phyloP scores from a whole-genome alignment of 2,329 filamentous ascomycete genomes.

The Biscogniauxia sp. region DNA sequence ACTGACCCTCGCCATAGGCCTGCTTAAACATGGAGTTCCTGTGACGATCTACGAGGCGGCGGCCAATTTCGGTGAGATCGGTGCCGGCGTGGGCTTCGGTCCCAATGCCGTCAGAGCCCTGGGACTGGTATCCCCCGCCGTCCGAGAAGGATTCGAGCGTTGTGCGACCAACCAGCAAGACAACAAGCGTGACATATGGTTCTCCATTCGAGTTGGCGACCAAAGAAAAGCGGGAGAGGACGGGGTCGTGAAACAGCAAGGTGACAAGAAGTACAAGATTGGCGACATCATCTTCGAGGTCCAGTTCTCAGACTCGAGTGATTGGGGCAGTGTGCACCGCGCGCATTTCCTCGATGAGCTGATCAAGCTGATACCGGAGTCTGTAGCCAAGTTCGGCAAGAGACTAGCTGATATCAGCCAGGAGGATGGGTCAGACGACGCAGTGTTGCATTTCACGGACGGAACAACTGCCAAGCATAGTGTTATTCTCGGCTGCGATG shows the following conservation, averaged over 20 bases:
- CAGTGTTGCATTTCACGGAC: conserved; percentile 36
- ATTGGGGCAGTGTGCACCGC: conserved; percentile 31
- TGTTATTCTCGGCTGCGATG: conserved; percentile 59
- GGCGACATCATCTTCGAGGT: conserved; percentile 25
- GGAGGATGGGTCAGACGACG: conserved; percentile 20
- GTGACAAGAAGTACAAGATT: conserved; percentile 16
- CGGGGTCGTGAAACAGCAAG: conserved; percentile 17
- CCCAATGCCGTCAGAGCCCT: conserved; percentile 36
- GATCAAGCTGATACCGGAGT: conserved; percentile 36
- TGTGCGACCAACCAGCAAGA: conserved; percentile 29
- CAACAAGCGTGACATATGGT: conserved; percentile 23
- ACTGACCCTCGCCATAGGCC: conserved; percentile 34
- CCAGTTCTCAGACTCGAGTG: conserved; percentile 13
- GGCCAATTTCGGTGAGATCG: conserved; percentile 34
- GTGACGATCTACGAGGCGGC: conserved; percentile 38
- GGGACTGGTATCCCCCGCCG: conserved; percentile 26
- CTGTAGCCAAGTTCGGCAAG: conserved; percentile 35
- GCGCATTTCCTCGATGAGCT: conserved; percentile 41
- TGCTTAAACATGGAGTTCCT: conserved; percentile 30
- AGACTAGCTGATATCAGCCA: conserved; percentile 32
- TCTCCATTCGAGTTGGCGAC: conserved; percentile 24
- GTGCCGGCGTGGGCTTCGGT: conserved; percentile 37
- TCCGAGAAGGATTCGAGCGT: conserved; percentile 28
- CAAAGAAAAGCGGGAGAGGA: conserved; percentile 17
- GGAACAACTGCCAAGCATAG: conserved; percentile 38